Base-by-base conservation (phyloP, 192 early-diverging fungal genomes). In the Coemansia sp. region DNA sequence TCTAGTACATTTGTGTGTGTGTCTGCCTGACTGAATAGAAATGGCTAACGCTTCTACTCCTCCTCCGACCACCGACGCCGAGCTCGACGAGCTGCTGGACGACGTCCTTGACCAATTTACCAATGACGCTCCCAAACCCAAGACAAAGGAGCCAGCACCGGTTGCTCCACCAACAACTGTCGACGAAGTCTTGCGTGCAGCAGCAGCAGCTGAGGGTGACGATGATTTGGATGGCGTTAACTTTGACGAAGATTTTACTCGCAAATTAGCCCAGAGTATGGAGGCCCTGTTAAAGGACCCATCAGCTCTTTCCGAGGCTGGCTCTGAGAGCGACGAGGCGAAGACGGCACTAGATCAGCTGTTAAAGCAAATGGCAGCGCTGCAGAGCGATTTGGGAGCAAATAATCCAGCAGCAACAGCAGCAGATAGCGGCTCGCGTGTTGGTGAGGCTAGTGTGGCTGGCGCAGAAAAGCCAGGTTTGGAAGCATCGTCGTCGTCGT, bases 181-280 rank as follows among this genome's bases (percentile, higher is more conserved):
- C 3, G 22, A 49, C 11, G 36, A 34, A 8, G 20, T 44, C 60
- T 24, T 46, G 29, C 22, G 67, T 7, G 15, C 67, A 41, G 57
- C 36, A 36, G 60, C 34, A 39, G 55, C 16, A 15, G 33, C 50
- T n/a, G 68, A 57, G 60, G 73, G 50, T 57, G 64, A 76, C 13
- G 71, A 73, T 39, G 74, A 70, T 12, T 71, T 72, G 1, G 71
- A 41, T 7, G 73, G 70, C 11, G 73, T 70, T 20, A 65, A 72
- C 40, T 66, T 87, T 44, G 90, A 93, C 46, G 89, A 89, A 7
- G 93, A 92, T 62, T 92, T 95, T 76, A 85, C 88, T 49, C 84
- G 87, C 66, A 88, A 93, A 61, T 80, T 96, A 11, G 84, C 90
- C 18, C 86, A 90, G 55, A 91, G 92, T 15, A 95, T 97, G 95